A percentile compares a stretch with the other conserved stretches of the same genome.
Conservation (phyloP, 1,284 basidiomycete species). For the Moesziomyces antarcticus region DNA sequence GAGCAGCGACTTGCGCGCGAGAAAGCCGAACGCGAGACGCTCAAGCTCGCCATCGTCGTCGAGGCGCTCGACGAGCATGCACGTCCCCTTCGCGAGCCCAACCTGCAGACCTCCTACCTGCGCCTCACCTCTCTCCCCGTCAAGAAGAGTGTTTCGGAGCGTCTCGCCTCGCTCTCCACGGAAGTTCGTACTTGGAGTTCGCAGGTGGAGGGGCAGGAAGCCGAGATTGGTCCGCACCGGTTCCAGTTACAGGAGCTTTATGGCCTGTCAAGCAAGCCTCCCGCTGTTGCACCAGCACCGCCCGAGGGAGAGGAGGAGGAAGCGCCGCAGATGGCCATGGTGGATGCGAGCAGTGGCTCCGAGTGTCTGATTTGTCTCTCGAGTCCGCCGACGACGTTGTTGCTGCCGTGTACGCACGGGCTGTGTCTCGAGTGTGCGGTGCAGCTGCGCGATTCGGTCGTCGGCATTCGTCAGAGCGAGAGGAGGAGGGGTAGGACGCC, state of each 20-base stretch:
- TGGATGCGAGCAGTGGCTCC: slow-evolving; percentile 43
- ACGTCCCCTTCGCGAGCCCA: slow-evolving; percentile 52
- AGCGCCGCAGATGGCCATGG: slow-evolving; percentile 17
- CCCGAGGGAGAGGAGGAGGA: slow-evolving; percentile 28
- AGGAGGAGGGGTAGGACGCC: slow-evolving; percentile 60
- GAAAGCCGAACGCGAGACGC: slow-evolving; percentile 58
- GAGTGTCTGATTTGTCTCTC: slow-evolving; percentile 66
- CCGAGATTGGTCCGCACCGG: slow-evolving; percentile 61
- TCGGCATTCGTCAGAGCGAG: slow-evolving; percentile 54
- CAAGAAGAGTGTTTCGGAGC: slow-evolving; percentile 18
- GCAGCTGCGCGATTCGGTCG: slow-evolving; percentile 61
- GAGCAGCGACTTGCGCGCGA: slow-evolving; percentile 54
- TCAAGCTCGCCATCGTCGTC: slow-evolving; percentile 59
- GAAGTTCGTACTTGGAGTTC: slow-evolving; percentile 38
- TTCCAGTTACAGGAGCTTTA: slow-evolving; percentile 67
- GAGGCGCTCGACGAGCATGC: slow-evolving; percentile 65
- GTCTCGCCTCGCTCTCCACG: slow-evolving; percentile 7
- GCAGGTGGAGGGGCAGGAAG: slow-evolving; percentile 63
- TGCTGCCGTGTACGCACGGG: slow-evolving; percentile 66
- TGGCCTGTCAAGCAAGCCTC: slow-evolving; percentile 55
- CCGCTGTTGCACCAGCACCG: slow-evolving; percentile 31
- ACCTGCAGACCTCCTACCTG: slow-evolving; percentile 60
- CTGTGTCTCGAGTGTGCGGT: slow-evolving; percentile 65
- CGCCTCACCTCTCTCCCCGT: slow-evolving; percentile 51
- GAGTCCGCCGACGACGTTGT: slow-evolving; percentile 58